Conservation (phyloP, 441 rosid genomes). For the Daphne laureola region DNA sequence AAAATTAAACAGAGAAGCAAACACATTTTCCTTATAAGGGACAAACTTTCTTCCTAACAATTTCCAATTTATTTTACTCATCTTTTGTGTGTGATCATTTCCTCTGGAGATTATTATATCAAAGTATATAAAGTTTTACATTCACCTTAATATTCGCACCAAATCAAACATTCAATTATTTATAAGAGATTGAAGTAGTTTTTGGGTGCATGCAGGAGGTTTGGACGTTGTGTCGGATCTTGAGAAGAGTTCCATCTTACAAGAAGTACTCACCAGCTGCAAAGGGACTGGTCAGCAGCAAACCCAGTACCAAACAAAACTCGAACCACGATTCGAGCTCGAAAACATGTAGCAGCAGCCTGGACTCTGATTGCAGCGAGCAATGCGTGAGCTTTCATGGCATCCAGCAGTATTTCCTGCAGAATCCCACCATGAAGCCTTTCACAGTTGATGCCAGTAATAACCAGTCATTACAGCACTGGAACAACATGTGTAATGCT, state of each 20-base stretch:
- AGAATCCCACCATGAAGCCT: slow-evolving; percentile 9
- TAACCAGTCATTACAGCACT: slow-evolving; percentile 10
- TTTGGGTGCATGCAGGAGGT: slow-evolving; percentile 32
- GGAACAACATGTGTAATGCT: background rate
- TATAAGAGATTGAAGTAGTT: too few relatives aligned
- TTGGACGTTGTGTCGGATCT: slow-evolving; percentile 48
- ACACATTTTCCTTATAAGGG: too few relatives aligned
- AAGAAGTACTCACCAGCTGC: slow-evolving; percentile 26
- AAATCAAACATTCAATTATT: background rate
- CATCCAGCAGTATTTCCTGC: slow-evolving; percentile 3
- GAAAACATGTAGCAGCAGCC: slow-evolving; percentile 18
- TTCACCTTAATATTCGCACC: too few relatives aligned
- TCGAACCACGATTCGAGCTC: slow-evolving; percentile 16
- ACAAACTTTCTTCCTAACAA: too few relatives aligned
- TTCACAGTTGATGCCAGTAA: slow-evolving; percentile 12
- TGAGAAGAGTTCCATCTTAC: slow-evolving; percentile 30
- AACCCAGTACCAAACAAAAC: slow-evolving; percentile 8
- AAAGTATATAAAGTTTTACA: background rate
- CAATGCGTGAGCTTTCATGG: slow-evolving; percentile 19
- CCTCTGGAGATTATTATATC: too few relatives aligned
- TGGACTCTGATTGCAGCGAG: slow-evolving; percentile 18
- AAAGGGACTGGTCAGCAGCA: slow-evolving; percentile 5
- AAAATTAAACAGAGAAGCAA: too few relatives aligned
- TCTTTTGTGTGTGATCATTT: too few relatives aligned
- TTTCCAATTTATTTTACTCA: too few relatives aligned